Evolutionary conservation across 2,329 filamentous ascomycete species (phyloP).

Genomic region (Paramyrothecium roridum): DNA sequence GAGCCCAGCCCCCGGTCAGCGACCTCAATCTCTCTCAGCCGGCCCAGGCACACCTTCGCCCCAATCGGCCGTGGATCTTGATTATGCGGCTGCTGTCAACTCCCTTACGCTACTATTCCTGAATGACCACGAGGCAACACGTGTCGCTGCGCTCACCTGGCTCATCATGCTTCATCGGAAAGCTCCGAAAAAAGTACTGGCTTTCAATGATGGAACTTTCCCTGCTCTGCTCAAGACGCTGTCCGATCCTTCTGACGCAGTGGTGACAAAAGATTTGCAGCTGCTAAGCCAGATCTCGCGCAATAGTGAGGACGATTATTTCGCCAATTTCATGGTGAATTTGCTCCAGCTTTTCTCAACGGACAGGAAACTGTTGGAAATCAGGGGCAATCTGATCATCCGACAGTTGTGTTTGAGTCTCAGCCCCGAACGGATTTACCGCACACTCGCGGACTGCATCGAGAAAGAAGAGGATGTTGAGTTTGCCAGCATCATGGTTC

Average conservation of each 20-base stretch:
- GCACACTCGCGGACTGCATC: slow-evolving; percentile 91
- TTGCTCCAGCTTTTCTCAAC: slow-evolving; percentile 93
- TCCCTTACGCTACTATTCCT: slow-evolving; percentile 90
- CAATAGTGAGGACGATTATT: slow-evolving; percentile 96
- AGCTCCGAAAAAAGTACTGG: slow-evolving; percentile 86
- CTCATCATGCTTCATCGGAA: slow-evolving; percentile 97
- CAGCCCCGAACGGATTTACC: slow-evolving; percentile 91
- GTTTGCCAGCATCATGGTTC: slow-evolving; percentile 99
- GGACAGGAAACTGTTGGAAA: slow-evolving; percentile 86
- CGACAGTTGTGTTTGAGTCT: slow-evolving; percentile 89
- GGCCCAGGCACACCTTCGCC: slow-evolving; percentile 39
- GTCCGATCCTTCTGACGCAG: slow-evolving; percentile 90
- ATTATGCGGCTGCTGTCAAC: slow-evolving; percentile 92
- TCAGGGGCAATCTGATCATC: slow-evolving; percentile 92
- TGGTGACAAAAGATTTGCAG: slow-evolving; percentile 91
- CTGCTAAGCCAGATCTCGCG: slow-evolving; percentile 93
- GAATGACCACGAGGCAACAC: slow-evolving; percentile 94
- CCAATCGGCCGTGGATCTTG: slow-evolving; percentile 67
- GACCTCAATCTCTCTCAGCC: slow-evolving; percentile 39
- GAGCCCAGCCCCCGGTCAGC: slow-evolving; percentile 49
- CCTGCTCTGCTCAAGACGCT: slow-evolving; percentile 93
- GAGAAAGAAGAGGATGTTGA: slow-evolving; percentile 98
- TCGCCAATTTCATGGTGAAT: slow-evolving; percentile 97
- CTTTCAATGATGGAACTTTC: slow-evolving; percentile 96
- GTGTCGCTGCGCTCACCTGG: slow-evolving; percentile 92